A percentile compares a stretch with the other conserved stretches of the same genome.
Conservation (phyloP, 2,329 filamentous ascomycete genomes). For the Knufia petricola region DNA sequence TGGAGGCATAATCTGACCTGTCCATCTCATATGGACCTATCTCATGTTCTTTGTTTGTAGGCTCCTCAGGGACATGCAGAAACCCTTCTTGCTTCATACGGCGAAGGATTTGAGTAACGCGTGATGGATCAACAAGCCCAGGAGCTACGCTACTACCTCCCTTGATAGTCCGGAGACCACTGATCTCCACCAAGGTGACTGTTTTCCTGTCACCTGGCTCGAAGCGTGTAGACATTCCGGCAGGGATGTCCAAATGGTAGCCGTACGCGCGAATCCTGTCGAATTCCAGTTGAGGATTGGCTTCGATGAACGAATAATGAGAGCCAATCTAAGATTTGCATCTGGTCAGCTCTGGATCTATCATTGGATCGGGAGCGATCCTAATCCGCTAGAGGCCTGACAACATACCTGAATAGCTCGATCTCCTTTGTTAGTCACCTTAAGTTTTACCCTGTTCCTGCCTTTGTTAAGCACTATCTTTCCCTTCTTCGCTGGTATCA, state of each 20-base stretch:
- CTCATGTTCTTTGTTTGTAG: constrained; percentile 42
- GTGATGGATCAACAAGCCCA: constrained; percentile 57
- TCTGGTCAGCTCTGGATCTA: too few relatives aligned
- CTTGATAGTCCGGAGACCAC: constrained; percentile 65
- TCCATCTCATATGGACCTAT: constrained; percentile 62
- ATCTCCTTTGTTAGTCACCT: constrained; percentile 78
- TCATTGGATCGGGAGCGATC: too few relatives aligned
- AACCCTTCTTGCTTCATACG: constrained; percentile 65
- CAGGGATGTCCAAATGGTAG: constrained; percentile 77
- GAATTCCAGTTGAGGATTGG: constrained; percentile 82
- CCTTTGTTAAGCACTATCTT: constrained; percentile 63
- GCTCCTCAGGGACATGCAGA: constrained; percentile 61
- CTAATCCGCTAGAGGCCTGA: too few relatives aligned
- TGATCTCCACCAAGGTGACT: constrained; percentile 81
- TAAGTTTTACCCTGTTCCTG: constrained; percentile 61
- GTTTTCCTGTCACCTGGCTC: constrained; percentile 90
- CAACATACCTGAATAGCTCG: constrained; percentile 85
- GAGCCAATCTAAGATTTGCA: too few relatives aligned
- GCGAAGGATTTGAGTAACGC: constrained; percentile 56
- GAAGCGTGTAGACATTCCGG: constrained; percentile 85
- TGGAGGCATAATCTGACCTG: constrained; percentile 65
- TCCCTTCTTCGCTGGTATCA: constrained; percentile 59
- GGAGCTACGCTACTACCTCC: constrained; percentile 75
- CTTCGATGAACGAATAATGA: constrained; percentile 93
- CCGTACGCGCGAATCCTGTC: constrained; percentile 76